These are phyloP conservation scores for Echium plantagineum DNA, from an alignment of 257 asterid genomes.

Conservation along the genomic window DNA sequence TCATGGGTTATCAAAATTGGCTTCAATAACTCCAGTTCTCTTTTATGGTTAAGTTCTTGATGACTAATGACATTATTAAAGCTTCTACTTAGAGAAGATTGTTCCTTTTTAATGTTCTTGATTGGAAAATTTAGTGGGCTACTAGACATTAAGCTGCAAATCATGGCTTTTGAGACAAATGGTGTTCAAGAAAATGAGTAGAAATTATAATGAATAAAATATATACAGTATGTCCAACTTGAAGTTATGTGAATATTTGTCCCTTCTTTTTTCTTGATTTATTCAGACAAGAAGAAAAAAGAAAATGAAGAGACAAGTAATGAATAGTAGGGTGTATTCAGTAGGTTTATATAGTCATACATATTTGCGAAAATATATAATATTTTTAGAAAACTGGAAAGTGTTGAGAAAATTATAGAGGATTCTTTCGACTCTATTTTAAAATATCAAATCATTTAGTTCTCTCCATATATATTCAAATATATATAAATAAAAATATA, in stretches of 20 bases:
- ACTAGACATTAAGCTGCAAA: conserved; percentile 17
- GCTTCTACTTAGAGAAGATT: conserved; percentile 10
- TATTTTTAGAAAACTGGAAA: no score
- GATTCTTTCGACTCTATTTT: no score
- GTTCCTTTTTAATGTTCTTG: conserved; percentile 9
- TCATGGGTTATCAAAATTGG: conserved; percentile 21
- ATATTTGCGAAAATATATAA: no score
- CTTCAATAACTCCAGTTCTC: not conserved
- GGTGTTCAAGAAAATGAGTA: not conserved
- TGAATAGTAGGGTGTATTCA: no score
- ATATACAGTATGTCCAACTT: not conserved
- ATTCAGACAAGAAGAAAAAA: conserved; percentile 2
- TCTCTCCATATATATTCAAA: no score
- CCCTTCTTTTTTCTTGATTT: not conserved
- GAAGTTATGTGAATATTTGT: not conserved
- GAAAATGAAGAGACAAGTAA: conserved; percentile 7
- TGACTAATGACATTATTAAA: conserved; percentile 18
- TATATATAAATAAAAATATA: no score
- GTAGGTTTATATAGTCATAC: no score
- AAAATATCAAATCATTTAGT: no score
- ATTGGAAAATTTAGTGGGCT: conserved; percentile 17
- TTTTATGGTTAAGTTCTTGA: conserved; percentile 1
- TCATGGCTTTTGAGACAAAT: conserved; percentile 22
- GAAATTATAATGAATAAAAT: not conserved
- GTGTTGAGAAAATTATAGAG: no score